Conservation (phyloP, 1,284 basidiomycete genomes). For the Leccinum solheimii region DNA sequence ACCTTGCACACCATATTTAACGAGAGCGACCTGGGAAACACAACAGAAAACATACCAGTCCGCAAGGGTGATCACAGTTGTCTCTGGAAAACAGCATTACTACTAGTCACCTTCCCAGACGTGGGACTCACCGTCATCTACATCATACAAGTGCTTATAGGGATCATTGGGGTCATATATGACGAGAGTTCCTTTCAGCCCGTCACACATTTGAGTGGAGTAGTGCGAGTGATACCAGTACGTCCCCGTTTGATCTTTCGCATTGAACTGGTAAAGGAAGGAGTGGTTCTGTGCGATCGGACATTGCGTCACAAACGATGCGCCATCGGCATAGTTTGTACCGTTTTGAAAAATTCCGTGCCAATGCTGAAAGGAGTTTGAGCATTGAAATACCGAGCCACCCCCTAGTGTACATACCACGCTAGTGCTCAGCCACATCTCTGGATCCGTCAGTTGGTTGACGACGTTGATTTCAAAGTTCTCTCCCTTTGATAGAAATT, state of each 20-base stretch:
- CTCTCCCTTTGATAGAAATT: conserved; percentile 37
- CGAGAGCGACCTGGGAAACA: not conserved
- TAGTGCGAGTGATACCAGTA: conserved; percentile 52
- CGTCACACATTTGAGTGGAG: conserved; percentile 35
- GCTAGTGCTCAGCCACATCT: conserved; percentile 36
- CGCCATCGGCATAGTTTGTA: conserved; percentile 29
- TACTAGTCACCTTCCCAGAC: not conserved
- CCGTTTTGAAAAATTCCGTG: conserved; percentile 36
- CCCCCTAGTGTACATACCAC: conserved; percentile 23
- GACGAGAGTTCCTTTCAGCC: conserved; percentile 31
- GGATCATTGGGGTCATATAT: conserved; percentile 40
- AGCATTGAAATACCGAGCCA: conserved; percentile 26
- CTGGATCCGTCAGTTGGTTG: conserved; percentile 30
- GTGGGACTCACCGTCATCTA: conserved; percentile 36
- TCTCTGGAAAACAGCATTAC: conserved; percentile 20
- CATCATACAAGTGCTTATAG: conserved; percentile 31
- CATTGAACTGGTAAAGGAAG: conserved; percentile 40
- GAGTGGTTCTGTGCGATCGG: conserved; percentile 42
- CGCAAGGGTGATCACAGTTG: conserved; percentile 33
- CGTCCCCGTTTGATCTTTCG: conserved; percentile 37
- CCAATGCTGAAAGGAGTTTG: conserved; percentile 36
- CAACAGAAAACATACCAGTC: conserved; percentile 26
- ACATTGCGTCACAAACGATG: conserved; percentile 44
- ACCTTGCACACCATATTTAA: conserved; percentile 36
- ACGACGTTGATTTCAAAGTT: conserved; percentile 29